phyloP scores from a whole-genome alignment of 2,329 filamentous ascomycete species.

The Fusarium pseudograminearum region DNA sequence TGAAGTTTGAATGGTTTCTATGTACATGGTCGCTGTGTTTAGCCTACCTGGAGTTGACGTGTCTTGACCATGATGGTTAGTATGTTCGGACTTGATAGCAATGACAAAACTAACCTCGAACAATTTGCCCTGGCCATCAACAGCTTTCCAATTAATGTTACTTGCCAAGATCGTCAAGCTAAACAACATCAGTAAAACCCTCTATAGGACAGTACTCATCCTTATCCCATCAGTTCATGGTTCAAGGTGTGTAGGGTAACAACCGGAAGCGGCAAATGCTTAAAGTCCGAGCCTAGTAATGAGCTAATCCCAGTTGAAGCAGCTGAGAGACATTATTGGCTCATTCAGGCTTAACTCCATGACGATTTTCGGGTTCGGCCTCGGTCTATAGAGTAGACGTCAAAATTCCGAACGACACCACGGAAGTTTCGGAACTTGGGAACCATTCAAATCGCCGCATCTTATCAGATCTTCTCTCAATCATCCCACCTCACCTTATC shows the following conservation, averaged over 20 bases:
- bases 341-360: background rate
- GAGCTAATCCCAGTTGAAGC: fast-evolving
- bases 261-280: background rate
- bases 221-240: background rate
- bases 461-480: background rate
- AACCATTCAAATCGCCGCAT: background rate
- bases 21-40: too few relatives aligned
- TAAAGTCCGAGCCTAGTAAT: background rate
- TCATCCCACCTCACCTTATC: background rate
- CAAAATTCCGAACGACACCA: too few relatives aligned
- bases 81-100: too few relatives aligned
- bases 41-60: too few relatives aligned
- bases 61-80: too few relatives aligned
- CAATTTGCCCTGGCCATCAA: too few relatives aligned
- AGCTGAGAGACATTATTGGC: background rate
- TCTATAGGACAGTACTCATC: background rate
- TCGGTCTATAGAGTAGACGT: background rate
- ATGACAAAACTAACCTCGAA: too few relatives aligned
- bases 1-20: too few relatives aligned
- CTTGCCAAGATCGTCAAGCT: background rate
- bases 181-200: too few relatives aligned
- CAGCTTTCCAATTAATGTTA: too few relatives aligned
- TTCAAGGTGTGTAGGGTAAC: background rate
- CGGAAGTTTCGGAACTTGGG: background rate
- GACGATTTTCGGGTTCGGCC: background rate